Conservation (phyloP, 2,329 filamentous ascomycete species). For the Leptographium lundbergii region DNA sequence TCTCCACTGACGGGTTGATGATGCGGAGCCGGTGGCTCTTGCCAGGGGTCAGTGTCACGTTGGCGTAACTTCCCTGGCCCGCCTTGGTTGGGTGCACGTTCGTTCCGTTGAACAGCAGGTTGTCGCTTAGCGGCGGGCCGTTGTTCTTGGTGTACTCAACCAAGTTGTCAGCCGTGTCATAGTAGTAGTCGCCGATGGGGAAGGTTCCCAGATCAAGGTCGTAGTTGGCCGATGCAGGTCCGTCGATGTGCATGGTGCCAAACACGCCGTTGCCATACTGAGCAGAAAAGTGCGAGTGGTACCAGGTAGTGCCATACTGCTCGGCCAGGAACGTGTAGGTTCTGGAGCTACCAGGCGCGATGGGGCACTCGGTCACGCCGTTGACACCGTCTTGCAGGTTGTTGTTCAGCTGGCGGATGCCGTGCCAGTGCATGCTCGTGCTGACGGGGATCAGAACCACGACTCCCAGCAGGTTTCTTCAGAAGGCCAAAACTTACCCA, state of each 20-base stretch:
- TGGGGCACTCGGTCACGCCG: constrained; percentile 37
- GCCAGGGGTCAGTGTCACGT: constrained; percentile 23
- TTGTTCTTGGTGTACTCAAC: not conserved
- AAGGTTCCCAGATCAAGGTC: constrained; percentile 39
- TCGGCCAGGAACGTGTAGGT: constrained; percentile 22
- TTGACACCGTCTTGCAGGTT: constrained; percentile 22
- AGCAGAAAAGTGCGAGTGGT: constrained; percentile 24
- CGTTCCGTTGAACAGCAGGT: constrained; percentile 32
- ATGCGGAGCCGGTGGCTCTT: constrained; percentile 34
- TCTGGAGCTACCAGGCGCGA: constrained; percentile 29
- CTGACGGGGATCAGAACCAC: constrained; percentile 7
- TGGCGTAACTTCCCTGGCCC: constrained; percentile 17
- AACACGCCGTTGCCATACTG: constrained; percentile 30
- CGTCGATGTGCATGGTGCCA: constrained; percentile 31
- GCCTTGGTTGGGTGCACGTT: constrained; percentile 16
- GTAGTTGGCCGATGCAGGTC: constrained; percentile 21
- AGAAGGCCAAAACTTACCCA: constrained; percentile 6
- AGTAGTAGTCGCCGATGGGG: constrained; percentile 41
- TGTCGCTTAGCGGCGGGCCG: constrained; percentile 14
- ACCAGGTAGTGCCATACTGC: constrained; percentile 26
- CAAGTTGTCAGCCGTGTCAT: constrained; percentile 16
- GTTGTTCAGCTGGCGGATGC: constrained; percentile 18
- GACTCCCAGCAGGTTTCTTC: too few species aligned
- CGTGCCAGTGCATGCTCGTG: constrained; percentile 24
- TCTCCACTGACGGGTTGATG: constrained; percentile 36